These are phyloP conservation scores for Cytospora piceae DNA, from an alignment of 2,329 filamentous ascomycete genomes.

Conservation along the genomic window DNA sequence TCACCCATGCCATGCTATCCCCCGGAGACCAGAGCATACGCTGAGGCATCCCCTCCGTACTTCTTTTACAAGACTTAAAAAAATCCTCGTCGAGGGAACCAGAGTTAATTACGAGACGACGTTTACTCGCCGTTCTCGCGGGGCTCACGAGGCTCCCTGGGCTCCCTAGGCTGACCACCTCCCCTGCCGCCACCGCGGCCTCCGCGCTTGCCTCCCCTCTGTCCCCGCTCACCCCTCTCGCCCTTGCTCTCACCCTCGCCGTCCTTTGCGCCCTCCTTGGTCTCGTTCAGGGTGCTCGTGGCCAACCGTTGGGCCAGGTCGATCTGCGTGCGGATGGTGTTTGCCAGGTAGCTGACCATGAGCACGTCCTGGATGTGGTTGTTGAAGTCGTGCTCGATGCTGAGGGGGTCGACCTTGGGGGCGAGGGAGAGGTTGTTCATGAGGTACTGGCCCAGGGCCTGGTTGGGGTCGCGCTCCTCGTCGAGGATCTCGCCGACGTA, in stretches of 20 bases:
- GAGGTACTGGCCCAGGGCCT: conserved; percentile 90
- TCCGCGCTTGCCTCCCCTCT: conserved; percentile 48
- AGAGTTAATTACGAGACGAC: background rate
- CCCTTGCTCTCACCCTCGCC: conserved; percentile 49
- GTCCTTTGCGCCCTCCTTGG: conserved; percentile 49
- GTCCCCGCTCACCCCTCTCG: conserved; percentile 47
- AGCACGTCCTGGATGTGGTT: conserved; percentile 99
- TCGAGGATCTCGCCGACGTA: conserved; percentile 95
- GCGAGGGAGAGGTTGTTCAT: conserved; percentile 92
- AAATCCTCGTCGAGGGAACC: background rate
- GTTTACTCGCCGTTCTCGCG: conserved; percentile 43
- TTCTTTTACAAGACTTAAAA: background rate
- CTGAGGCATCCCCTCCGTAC: background rate
- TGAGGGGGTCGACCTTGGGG: conserved; percentile 87
- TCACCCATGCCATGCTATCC: background rate
- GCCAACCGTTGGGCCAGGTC: conserved; percentile 95
- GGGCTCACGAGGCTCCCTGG: conserved; percentile 55
- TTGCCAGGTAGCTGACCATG: conserved; percentile 96
- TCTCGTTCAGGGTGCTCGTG: conserved; percentile 66
- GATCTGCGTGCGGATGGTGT: conserved; percentile 98
- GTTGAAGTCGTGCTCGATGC: conserved; percentile 98
- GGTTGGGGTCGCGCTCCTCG: conserved; percentile 87
- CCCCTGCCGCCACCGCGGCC: conserved; percentile 49
- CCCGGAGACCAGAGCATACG: background rate
- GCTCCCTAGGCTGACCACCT: conserved; percentile 53